Evolutionary conservation across 2,329 filamentous ascomycete species (phyloP).

Genomic region (Aspergillus pseudoglaucus): DNA sequence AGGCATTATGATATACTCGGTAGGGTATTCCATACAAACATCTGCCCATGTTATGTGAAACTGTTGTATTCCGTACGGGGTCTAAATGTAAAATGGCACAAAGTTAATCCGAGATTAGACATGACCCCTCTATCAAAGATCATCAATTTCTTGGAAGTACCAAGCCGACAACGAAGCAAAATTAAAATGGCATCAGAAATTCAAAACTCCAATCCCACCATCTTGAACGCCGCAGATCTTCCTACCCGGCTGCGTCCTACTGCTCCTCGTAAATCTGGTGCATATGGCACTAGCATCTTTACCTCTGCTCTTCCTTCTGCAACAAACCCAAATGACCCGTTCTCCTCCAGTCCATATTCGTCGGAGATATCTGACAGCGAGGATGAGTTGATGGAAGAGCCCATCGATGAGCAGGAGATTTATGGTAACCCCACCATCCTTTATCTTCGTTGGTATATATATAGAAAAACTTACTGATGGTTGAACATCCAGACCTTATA

Average conservation of each 20-base stretch:
- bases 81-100: too few relatives aligned
- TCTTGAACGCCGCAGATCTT: constrained; percentile 80
- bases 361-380: constrained; percentile 39
- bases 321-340: constrained; percentile 45
- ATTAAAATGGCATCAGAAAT: constrained; percentile 27
- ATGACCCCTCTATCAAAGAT: too few relatives aligned
- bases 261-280: constrained; percentile 38
- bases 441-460: not conserved
- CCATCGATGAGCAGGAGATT: constrained; percentile 95
- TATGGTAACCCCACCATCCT: constrained; percentile 57
- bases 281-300: constrained; percentile 40
- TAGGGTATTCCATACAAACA: too few relatives aligned
- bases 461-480: not conserved
- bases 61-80: too few relatives aligned
- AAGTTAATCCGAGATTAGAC: too few relatives aligned
- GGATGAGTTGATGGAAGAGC: constrained; percentile 62
- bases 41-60: too few relatives aligned
- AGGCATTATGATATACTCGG: too few relatives aligned
- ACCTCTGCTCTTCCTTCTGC: constrained; percentile 47
- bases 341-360: constrained; percentile 31
- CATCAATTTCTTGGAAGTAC: too few relatives aligned
- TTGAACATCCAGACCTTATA: constrained; percentile 64
- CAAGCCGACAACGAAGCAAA: not conserved
- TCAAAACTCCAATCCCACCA: constrained; percentile 72
- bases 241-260: constrained; percentile 60